Evolutionary conservation across 805 yeast genomes (phyloP).

Genomic region (Pichia exigua): DNA sequence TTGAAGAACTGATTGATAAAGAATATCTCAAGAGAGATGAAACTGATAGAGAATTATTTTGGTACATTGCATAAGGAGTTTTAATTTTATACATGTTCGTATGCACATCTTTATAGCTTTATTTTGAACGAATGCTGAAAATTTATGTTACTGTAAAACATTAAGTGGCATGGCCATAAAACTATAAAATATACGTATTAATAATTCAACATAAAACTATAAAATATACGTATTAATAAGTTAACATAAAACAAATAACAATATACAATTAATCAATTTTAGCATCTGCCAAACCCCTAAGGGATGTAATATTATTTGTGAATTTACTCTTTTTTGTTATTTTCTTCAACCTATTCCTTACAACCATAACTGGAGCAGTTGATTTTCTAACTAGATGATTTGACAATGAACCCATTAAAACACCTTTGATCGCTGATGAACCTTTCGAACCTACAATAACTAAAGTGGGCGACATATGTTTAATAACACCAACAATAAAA

Average conservation of each 20-base stretch:
- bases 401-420: slow-evolving; percentile 62
- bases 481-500: slow-evolving; percentile 60
- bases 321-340: slow-evolving; percentile 48
- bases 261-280: slow-evolving; percentile 26
- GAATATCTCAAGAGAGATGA: slow-evolving; percentile 74
- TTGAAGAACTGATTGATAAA: slow-evolving; percentile 68
- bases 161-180: neutral
- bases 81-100: neutral
- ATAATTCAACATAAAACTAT: neutral
- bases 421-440: slow-evolving; percentile 63
- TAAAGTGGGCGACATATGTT: slow-evolving; percentile 62
- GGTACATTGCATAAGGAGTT: slow-evolving; percentile 46
- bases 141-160: neutral
- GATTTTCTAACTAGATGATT: slow-evolving; percentile 66
- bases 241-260: neutral
- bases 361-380: slow-evolving; percentile 76
- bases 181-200: neutral
- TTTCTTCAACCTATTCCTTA: slow-evolving; percentile 62
- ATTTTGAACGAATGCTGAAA: neutral
- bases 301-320: slow-evolving; percentile 47
- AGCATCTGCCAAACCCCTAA: slow-evolving; percentile 36
- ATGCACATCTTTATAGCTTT: neutral
- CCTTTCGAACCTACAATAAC: slow-evolving; percentile 76
- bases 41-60: slow-evolving; percentile 50
- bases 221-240: neutral